Evolutionary conservation across 169 alveolate species (phyloP), one percentile per base, ranked within the genome.

Genomic region (Plasmodium adleri): DNA sequence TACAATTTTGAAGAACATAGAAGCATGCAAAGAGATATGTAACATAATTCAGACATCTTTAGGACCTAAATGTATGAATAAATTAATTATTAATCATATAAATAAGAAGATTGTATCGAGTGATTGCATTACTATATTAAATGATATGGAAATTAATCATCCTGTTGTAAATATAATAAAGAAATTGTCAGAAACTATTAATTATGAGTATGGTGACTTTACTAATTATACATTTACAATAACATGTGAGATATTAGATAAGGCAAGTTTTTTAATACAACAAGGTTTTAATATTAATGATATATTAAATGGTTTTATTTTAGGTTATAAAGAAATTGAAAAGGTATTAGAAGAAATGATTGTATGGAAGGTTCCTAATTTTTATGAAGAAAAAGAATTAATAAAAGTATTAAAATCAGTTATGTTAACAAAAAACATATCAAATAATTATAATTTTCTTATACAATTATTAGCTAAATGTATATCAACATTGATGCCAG

Each of bases 101-200:
- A 99, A 97, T 72, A 98, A 98, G 92, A 97, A 97, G 74, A 97
- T 98, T 85, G 98, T 98, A 6, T 98, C 99, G 20, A 96, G 99
- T 83, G 99, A 98, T 92, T 97, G 99, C 15, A 97, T 98, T 73
- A 98, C 99, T 26, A 98, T 99, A 88, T 96, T 98, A 68, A 94
- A 96, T 74, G 99, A 98, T 88, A 91, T 98, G 50, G 99, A 99
- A 76, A 99, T 99, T 50, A 97, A 98, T 93, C 99, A 99, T 93
- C 99, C 99, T 39, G 99, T 99, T 39, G 99, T 99, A 15, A 98
- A 98, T 93, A 96, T 99, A 94, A 92, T 99, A 52, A 98, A 97
- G 50, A 95, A 96, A 96, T 99, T 99, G n/a, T 98, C 99, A 22
- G 97, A 98, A 91, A 96, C 98, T 88, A 97, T 97, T 97, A 98